phyloP scores from a whole-genome alignment of 78 protist genomes.

The Salpingoeca rosetta region DNA sequence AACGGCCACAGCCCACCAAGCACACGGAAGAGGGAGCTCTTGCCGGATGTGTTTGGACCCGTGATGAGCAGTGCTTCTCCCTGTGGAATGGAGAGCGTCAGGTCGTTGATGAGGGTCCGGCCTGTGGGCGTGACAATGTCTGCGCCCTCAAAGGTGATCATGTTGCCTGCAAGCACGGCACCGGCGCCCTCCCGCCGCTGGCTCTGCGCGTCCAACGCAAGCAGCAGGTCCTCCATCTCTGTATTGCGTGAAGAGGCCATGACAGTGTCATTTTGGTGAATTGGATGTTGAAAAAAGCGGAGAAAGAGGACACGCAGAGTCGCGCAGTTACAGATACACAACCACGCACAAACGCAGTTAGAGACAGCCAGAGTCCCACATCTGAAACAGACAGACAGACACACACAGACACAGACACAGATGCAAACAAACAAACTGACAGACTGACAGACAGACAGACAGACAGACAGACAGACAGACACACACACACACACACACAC shows the following conservation, averaged over 20 bases:
- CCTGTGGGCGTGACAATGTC: conserved; percentile 28
- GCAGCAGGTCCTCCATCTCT: background rate
- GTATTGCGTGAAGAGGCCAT: background rate
- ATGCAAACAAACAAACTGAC: background rate
- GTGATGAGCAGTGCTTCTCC: conserved; percentile 24
- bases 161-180: background rate
- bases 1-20: conserved; percentile 69
- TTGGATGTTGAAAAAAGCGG: background rate
- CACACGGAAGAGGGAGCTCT: conserved; percentile 54
- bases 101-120: background rate
- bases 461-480: background rate
- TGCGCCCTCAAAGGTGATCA: background rate
- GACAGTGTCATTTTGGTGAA: background rate
- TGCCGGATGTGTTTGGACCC: conserved; percentile 71
- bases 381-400: background rate
- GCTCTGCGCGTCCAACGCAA: background rate
- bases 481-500: background rate
- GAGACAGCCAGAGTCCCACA: background rate
- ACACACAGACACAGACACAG: background rate
- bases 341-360: background rate
- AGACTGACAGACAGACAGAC: background rate
- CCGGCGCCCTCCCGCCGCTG: background rate
- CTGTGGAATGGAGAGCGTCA: background rate
- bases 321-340: background rate
- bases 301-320: background rate